These are phyloP conservation scores for Isoetes taiwanensis DNA, from an alignment of 75 land plant genomes.

Conservation along the genomic window DNA sequence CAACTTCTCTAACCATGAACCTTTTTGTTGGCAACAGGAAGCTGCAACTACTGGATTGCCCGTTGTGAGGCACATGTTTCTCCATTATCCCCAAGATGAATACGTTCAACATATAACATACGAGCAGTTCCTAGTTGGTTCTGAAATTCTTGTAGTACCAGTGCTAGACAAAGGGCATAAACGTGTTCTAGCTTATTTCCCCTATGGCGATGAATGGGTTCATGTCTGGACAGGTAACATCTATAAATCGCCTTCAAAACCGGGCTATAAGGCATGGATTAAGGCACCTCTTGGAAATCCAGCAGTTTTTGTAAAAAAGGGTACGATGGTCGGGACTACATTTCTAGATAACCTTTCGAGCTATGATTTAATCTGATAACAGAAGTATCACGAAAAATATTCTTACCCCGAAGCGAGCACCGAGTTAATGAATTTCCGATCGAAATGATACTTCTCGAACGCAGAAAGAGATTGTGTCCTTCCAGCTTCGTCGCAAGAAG, in stretches of 20 bases:
- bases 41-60: constrained; percentile 63
- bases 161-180: constrained; percentile 60
- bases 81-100: constrained; percentile 75
- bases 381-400: no score
- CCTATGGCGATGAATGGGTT: constrained; percentile 42
- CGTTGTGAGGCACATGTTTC: constrained; percentile 65
- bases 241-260: constrained; percentile 6
- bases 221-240: constrained; percentile 71
- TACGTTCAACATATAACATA: constrained; percentile 45
- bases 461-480: no score
- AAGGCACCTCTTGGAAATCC: constrained; percentile 73
- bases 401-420: no score
- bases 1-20: not conserved
- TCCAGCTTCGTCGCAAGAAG: no score
- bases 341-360: constrained; percentile 54
- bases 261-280: constrained; percentile 38
- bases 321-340: constrained; percentile 38
- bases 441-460: no score
- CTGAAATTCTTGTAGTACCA: constrained; percentile 78
- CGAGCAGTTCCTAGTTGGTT: constrained; percentile 78
- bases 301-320: constrained; percentile 67
- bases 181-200: constrained; percentile 68
- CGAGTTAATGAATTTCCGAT: no score
- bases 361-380: no score
- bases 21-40: constrained; percentile 31